Base-by-base conservation (phyloP, 495 filamentous ascomycete species). In the Aspergillus carlsbadensis region DNA sequence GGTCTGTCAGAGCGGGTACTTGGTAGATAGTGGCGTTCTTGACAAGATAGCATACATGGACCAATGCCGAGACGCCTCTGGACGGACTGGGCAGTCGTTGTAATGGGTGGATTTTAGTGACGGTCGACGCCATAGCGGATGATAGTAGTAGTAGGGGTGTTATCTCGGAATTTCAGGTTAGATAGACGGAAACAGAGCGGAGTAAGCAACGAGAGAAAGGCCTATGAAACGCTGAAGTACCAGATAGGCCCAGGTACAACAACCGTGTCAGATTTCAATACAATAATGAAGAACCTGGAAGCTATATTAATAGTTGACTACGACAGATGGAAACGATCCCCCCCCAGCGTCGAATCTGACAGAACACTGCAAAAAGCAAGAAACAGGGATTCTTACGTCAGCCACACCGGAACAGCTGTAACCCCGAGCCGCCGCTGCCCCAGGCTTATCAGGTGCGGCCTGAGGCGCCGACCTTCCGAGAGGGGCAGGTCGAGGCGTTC, bases 41-140 rank as follows among this genome's bases (percentile, higher is more conserved):
- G 5, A 6, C 20, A 37, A 11, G 42, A 54, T 54, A 17, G 57
- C 70, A n/a, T 74, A 88, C 78, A 73, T 96, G 91, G 42, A 92
- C 60, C 17, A 86, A 50, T 17, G 87, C 80, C 13, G 91, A 94
- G 46, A 88, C 42, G 44, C 81, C 82, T 57, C 84, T 76, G 5
- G 87, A 87, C 0, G 91, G 91, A 56, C 90, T 89, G 21, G 77
- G 33, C 10, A 91, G 64, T 41, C 88, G 77, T 66, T 94, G 91
- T 26, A 92, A 77, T 10, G 87, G 88, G 72, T 94, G 90, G 46
- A 64, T 78, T 45, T 63, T 49, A 41, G 64, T 45, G 48, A 58
- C 64, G 29, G 49, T 39, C 24, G 56, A 31, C 18, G 54, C 48
- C 52, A 64, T 29, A 29, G 3, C 26, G 26, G 26, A 29, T 61